These are phyloP conservation scores for Tephrocybe sp. DNA, from an alignment of 768 basidiomycete species.

Conservation along the genomic window DNA sequence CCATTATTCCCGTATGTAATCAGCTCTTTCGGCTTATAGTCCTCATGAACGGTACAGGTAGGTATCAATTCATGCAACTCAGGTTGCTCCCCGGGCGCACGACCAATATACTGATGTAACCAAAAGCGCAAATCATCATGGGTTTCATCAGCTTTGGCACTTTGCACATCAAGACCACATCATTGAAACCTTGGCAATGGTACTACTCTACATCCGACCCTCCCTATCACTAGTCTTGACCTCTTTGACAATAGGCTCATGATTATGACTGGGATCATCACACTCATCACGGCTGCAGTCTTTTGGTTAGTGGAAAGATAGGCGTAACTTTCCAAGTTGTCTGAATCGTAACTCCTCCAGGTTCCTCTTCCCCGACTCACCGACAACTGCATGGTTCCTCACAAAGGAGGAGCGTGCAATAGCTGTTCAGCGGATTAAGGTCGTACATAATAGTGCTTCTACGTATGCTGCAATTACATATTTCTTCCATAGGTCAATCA, in stretches of 20 bases:
- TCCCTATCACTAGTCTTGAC: neutral
- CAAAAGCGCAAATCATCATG: conserved; percentile 65
- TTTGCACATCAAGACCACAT: conserved; percentile 55
- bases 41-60: conserved; percentile 75
- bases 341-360: conserved; percentile 26
- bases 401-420: conserved; percentile 59
- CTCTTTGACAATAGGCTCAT: conserved; percentile 47
- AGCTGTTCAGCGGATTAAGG: conserved; percentile 69
- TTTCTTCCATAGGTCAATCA: conserved; percentile 27
- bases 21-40: conserved; percentile 35
- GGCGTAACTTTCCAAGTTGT: neutral
- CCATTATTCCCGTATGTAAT: too few relatives aligned
- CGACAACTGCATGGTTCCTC: conserved; percentile 74
- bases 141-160: conserved; percentile 70
- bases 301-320: neutral
- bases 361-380: conserved; percentile 74
- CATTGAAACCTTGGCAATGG: conserved; percentile 79
- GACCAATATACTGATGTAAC: too few relatives aligned
- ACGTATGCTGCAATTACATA: neutral
- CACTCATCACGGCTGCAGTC: conserved; percentile 46
- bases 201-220: conserved; percentile 7
- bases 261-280: conserved; percentile 66
- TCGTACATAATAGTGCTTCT: conserved; percentile 15
- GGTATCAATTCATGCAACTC: conserved; percentile 7
- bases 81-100: neutral